Evolutionary conservation across 805 yeast species (phyloP), one percentile per base, ranked within the genome.

Genomic region (Ogataea methanolica): DNA sequence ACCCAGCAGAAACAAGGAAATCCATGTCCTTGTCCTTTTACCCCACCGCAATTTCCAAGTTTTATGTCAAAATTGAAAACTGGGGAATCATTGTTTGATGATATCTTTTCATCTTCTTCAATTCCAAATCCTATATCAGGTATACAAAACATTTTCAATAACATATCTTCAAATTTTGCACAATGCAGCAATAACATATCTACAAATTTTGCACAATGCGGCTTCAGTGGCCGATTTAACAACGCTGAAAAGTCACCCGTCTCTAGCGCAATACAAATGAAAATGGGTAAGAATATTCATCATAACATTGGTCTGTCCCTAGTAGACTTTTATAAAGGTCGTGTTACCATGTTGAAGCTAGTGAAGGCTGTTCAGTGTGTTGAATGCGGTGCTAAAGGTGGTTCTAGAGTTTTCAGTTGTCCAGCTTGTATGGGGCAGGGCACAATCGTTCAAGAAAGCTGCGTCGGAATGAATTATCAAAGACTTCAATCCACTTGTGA

Each of bases 291-390:
- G 19, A 79, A 81, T 51, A 83, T 84, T 44, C 71, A 67, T 48
- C 88, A 84, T 59, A 70, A 72, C 7, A 68, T 82, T 42, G 66
- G 68, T 26, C 79, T 83, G 39, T 59, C 80, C 0, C 62, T 84
- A 42, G 72, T 68, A 6, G 88, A 84, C 45, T 67, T 83, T 49
- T 82, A 78, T 56, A 65, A 59, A 35, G 90, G 91, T 2, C 82
- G 79, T 55, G 65, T 66, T 1, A 63, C 78, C 33, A 82, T 78
- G 62, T 68, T 84, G 23, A 78, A 77, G 42, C 65, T 84, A 12
- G 75, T 78, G 4, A 76, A 76, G 55, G 73, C 71, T 36, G 64
- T 76, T 3, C 59, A 69, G 36, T 84, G 90, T 60, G 46, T 57
- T 1, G 48, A 49, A 0, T 84, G 91, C 57, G 51, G 67, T 12